Conservation (phyloP, 1,284 basidiomycete species). For the Marasmius fiardii region DNA sequence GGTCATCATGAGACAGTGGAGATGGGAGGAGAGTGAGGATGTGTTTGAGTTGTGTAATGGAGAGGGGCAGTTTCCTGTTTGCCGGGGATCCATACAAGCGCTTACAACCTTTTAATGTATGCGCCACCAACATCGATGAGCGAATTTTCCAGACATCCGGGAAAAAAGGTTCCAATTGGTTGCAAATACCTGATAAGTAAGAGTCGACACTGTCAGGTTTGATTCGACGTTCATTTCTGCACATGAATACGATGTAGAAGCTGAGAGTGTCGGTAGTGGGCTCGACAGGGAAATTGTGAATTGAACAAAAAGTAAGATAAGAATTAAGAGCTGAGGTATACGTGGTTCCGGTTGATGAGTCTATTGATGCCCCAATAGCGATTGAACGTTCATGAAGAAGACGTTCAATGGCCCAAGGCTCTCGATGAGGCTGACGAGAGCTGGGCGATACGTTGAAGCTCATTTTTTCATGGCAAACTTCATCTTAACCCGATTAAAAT, state of each 20-base stretch:
- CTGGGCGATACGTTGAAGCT: background rate
- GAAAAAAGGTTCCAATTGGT: too few relatives aligned
- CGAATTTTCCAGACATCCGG: too few relatives aligned
- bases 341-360: conserved; percentile 6
- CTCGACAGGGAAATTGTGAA: conserved; percentile 26
- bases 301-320: conserved; percentile 24
- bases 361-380: conserved; percentile 17
- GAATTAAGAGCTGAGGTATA: conserved; percentile 27
- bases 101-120: too few relatives aligned
- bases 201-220: conserved; percentile 18
- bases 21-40: conserved; percentile 22
- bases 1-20: background rate
- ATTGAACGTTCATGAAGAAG: conserved; percentile 18
- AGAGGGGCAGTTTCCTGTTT: too few relatives aligned
- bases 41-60: too few relatives aligned
- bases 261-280: conserved; percentile 28
- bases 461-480: conserved; percentile 1
- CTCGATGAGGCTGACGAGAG: conserved; percentile 14
- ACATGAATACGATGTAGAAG: too few relatives aligned
- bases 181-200: conserved; percentile 27
- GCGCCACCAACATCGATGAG: too few relatives aligned
- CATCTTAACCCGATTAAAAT: too few relatives aligned
- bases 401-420: conserved; percentile 19
- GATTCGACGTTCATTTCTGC: conserved; percentile 26
- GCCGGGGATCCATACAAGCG: too few relatives aligned